Conservation (phyloP, 768 basidiomycete species). For the Royoungia palumana region DNA sequence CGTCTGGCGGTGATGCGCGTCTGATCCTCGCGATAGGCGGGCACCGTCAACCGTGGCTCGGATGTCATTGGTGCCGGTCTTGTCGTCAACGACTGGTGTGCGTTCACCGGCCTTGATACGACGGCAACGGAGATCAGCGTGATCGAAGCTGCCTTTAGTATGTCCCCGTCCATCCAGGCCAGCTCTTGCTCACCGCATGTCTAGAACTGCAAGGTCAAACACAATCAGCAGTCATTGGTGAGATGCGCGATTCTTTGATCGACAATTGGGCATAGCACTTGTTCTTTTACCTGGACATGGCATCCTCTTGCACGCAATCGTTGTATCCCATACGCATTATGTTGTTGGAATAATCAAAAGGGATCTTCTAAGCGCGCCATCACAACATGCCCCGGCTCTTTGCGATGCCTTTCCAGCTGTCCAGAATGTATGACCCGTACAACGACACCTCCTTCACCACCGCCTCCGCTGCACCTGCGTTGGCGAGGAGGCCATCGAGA, state of each 20-base stretch:
- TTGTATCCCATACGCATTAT: slow-evolving; percentile 18
- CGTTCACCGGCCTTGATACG: slow-evolving; percentile 97
- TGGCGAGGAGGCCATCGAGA: slow-evolving; percentile 59
- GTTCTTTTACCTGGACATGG: slow-evolving; percentile 17
- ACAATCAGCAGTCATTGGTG: slow-evolving; percentile 77
- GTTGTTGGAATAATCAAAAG: slow-evolving; percentile 13
- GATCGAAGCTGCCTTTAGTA: slow-evolving; percentile 96
- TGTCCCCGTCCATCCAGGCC: slow-evolving; percentile 32
- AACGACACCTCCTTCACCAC: slow-evolving; percentile 50
- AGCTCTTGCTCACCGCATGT: slow-evolving; percentile 4
- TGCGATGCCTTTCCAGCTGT: slow-evolving; percentile 70
- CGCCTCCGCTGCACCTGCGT: slow-evolving; percentile 42
- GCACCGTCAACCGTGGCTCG: slow-evolving; percentile 97
- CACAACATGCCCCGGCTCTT: slow-evolving; percentile 61
- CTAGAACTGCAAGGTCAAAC: slow-evolving; percentile 84
- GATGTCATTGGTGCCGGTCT: slow-evolving; percentile 97
- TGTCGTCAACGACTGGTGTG: slow-evolving; percentile 99
- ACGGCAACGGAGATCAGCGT: slow-evolving; percentile 99
- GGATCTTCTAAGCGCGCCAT: neutral
- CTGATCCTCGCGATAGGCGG: slow-evolving; percentile 56
- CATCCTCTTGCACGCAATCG: slow-evolving; percentile 13
- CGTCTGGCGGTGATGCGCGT: neutral
- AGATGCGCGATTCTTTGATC: slow-evolving; percentile 89
- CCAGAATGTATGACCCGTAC: slow-evolving; percentile 59
- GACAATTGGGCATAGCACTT: slow-evolving; percentile 80